phyloP scores from a whole-genome alignment of 208 protist species.

The Acanthamoeba lugdunensis region DNA sequence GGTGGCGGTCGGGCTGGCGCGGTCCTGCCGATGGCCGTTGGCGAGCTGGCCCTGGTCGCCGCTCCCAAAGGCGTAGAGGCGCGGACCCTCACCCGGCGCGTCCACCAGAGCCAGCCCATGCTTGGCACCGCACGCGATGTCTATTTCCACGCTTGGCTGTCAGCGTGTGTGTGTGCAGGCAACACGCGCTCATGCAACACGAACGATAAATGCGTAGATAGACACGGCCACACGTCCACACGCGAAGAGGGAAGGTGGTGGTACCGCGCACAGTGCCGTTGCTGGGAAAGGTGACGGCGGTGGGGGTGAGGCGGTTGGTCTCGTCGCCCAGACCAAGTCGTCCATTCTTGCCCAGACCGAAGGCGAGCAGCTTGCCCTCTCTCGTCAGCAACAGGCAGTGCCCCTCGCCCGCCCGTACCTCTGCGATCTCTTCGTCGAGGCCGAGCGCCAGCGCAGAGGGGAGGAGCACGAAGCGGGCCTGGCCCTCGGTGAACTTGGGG shows the following conservation, averaged over 20 bases:
- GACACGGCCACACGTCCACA: neutral
- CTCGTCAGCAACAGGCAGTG: neutral
- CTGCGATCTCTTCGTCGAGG: neutral
- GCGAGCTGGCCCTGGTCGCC: constrained; percentile 6
- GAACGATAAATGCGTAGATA: too few relatives aligned
- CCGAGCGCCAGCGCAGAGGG: neutral
- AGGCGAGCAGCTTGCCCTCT: neutral
- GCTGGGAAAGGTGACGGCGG: neutral
- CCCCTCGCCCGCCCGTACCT: neutral
- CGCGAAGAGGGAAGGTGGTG: neutral
- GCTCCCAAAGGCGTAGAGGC: neutral
- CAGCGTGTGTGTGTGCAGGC: neutral
- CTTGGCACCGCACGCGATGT: neutral
- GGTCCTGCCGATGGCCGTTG: neutral
- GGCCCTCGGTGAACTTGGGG: constrained; percentile 29
- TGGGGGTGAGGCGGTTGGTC: neutral
- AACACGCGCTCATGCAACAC: neutral
- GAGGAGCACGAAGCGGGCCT: constrained; percentile 1
- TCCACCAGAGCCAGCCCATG: constrained; percentile 6
- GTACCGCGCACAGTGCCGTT: neutral
- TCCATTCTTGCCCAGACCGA: neutral
- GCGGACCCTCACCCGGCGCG: neutral
- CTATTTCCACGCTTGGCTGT: neutral
- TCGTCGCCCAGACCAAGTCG: neutral
- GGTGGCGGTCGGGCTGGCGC: neutral